These are phyloP conservation scores for Xylaria sp. DNA, from an alignment of 2,329 filamentous ascomycete genomes.

Conservation along the genomic window DNA sequence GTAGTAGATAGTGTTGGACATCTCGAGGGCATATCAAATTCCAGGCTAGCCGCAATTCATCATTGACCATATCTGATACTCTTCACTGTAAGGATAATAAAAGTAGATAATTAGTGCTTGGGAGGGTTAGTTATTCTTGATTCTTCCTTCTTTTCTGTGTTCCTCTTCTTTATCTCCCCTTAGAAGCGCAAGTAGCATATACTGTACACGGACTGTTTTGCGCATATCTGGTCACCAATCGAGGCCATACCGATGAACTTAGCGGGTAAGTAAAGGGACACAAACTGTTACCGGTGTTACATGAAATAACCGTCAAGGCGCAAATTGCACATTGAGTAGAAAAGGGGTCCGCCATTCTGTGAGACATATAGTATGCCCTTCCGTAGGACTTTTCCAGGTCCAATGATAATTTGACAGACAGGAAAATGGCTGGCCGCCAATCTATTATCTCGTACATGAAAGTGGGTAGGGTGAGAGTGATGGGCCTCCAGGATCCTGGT, in stretches of 20 bases:
- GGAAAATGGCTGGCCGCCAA: neutral
- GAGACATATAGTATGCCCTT: neutral
- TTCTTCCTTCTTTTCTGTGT: neutral
- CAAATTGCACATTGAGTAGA: neutral
- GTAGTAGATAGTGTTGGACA: neutral
- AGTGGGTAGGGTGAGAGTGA: constrained; percentile 33
- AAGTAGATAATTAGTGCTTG: neutral
- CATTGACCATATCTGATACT: neutral
- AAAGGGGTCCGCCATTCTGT: neutral
- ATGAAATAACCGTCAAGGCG: neutral
- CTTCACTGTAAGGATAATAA: neutral
- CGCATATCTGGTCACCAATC: neutral
- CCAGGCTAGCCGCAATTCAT: neutral
- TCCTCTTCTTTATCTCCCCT: neutral
- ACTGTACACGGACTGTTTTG: constrained; percentile 1
- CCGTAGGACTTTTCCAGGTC: neutral
- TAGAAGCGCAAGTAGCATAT: neutral
- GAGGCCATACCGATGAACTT: neutral
- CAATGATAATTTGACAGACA: neutral
- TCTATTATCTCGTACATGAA: constrained; percentile 7
- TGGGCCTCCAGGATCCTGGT: constrained; percentile 7
- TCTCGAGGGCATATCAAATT: neutral
- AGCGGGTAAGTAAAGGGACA: neutral
- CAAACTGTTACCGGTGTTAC: neutral
- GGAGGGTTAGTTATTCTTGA: neutral